phyloP scores from a whole-genome alignment of 371 early-diverging fungal species.

The Entomophthora muscae region DNA sequence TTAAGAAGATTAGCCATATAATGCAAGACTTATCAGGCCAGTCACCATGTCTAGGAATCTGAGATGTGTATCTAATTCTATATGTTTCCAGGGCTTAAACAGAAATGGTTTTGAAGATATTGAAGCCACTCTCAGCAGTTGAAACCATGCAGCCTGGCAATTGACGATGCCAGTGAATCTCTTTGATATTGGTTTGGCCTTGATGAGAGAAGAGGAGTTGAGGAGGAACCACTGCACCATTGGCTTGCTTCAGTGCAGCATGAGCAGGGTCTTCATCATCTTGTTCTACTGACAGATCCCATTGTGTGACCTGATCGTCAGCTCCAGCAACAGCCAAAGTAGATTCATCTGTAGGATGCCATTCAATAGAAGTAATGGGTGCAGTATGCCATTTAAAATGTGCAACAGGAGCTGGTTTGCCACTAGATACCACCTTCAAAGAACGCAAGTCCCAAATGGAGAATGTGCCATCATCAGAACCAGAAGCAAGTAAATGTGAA shows the following conservation, averaged over 20 bases:
- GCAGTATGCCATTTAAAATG: constrained; percentile 88
- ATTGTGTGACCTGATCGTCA: constrained; percentile 90
- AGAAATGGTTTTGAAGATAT: constrained; percentile 90
- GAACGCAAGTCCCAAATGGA: constrained; percentile 91
- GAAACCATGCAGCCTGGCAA: constrained; percentile 75
- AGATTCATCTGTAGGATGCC: constrained; percentile 87
- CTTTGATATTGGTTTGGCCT: constrained; percentile 86
- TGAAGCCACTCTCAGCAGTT: constrained; percentile 79
- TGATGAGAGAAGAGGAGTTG: constrained; percentile 92
- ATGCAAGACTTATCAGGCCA: too few species aligned
- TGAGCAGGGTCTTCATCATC: constrained; percentile 63
- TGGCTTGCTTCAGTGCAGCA: constrained; percentile 16
- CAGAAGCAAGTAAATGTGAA: constrained; percentile 76
- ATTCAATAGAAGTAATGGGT: constrained; percentile 91
- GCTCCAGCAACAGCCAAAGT: constrained; percentile 83
- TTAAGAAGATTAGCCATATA: too few species aligned
- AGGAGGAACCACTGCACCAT: constrained; percentile 51
- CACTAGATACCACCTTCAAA: constrained; percentile 16
- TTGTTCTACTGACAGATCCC: constrained; percentile 92
- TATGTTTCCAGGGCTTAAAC: constrained; percentile 19
- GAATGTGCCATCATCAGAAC: constrained; percentile 83
- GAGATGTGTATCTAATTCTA: not conserved
- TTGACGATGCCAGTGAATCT: constrained; percentile 91
- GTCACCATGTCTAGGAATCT: not conserved
- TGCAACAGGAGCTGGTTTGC: constrained; percentile 63